Evolutionary conservation across 1,139 yeast species (phyloP), one percentile per base, ranked within the genome.

Genomic region (Hemisphaericaspora subhashii): DNA sequence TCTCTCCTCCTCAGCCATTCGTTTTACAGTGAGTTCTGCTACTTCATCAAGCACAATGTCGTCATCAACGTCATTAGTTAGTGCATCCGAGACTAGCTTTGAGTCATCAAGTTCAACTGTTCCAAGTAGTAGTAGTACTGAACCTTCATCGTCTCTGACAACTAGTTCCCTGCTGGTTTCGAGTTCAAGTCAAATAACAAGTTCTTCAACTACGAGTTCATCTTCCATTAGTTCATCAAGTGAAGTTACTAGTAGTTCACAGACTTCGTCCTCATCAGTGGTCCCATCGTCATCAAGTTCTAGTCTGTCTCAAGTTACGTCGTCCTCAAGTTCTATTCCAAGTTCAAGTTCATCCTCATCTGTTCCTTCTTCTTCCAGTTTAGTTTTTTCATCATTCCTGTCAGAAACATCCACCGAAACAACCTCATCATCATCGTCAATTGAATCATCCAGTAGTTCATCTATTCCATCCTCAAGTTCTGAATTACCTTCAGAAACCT

Each of bases 281-380:
- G 13, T 20, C 8, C 8, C 22, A 20, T 20, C 41, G 14, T 23
- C 32, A 10, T 38, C 41, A 14, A 32, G 31, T 24, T 34, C 40
- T n/a, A n/a, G n/a, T n/a, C n/a, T n/a, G n/a, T n/a, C n/a, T n/a
- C n/a, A n/a, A 21, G 33, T 34, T 3, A 24, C 40, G 10, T 32
- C 47, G 14, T 30, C 44, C 2, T 31, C 40, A 3, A 30, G 40
- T 16, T 20, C 38, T 4, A 26, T 33, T 6, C 17, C 45, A 20
- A 22, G 15, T 12, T 30, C 40, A 33, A 36, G 34, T 18, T 33
- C 40, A 3, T 28, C 42, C n/a, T 28, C 45, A 22, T n/a, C 37
- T 8, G n/a, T n/a, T n/a, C 22, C 39, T n/a, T 34, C 41, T 17
- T 26, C 41, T 18, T 37, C 44, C 18, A 25, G 37, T 8, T 20